Conservation (phyloP, 129 eudicot species). For the Heracleum sosnowskyi region DNA sequence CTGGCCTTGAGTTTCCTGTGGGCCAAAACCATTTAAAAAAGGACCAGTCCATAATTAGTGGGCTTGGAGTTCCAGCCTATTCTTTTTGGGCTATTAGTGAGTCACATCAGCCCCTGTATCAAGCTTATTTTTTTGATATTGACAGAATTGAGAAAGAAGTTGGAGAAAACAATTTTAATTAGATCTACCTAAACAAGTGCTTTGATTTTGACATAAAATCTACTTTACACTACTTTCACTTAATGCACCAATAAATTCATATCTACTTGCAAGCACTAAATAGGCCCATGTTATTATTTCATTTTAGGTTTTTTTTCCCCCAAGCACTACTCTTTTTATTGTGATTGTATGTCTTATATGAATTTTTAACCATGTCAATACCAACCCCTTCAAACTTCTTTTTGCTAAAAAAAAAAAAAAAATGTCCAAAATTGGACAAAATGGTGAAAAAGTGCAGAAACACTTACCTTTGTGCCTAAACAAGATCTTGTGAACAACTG, state of each 20-base stretch:
- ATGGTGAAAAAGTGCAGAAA: neutral
- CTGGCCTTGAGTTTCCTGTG: conserved; percentile 45
- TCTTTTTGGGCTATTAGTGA: neutral
- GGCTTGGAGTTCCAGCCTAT: neutral
- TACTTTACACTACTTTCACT: neutral
- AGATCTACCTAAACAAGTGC: neutral
- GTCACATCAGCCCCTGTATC: neutral
- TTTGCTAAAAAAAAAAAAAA: no score
- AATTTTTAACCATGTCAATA: no score
- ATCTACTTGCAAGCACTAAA: neutral
- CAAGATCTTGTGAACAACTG: conserved; percentile 62
- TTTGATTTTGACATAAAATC: neutral
- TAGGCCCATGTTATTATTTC: neutral
- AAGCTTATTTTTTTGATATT: neutral
- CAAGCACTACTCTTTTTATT: no score
- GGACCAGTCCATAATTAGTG: neutral
- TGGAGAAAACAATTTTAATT: neutral
- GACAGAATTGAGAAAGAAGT: neutral
- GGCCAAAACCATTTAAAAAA: neutral
- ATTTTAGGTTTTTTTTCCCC: neutral
- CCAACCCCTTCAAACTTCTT: no score
- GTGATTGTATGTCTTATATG: no score
- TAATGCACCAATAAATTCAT: neutral
- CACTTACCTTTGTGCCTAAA: conserved; percentile 49
- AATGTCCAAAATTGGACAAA: no score